Evolutionary conservation across 2,329 filamentous ascomycete genomes (phyloP), one percentile per base, ranked within the genome.

Genomic region (Fusarium sublunatum): DNA sequence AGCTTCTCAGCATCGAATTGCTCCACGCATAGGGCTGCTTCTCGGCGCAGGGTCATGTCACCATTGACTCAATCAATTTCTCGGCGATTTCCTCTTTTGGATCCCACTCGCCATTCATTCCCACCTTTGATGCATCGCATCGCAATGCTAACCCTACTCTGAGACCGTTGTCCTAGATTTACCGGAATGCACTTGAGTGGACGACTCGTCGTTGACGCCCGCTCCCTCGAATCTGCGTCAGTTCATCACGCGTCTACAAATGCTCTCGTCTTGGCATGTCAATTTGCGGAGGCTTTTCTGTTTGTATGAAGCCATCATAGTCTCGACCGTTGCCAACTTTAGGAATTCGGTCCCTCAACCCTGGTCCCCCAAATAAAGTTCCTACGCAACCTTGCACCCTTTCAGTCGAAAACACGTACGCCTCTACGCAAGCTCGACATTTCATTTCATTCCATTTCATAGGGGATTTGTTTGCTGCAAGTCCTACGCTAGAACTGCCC

Each of bases 11-110:
- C 43, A 44, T 31, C 45, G 55, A 53, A 47, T 57, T 44, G 54
- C 69, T 71, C 69, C 69, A 71, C 69, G 68, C 53, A 50, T 71
- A 71, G 69, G 69, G 69, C 69, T 71, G 69, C 53, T 69, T 56
- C 44, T 58, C 40, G 50, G 52, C 43, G 45, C 56, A 63, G 58
- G 65, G 40, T 53, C 48, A 60, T 64, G 58, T 56, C 60, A 53
- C 65, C 57, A 52, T 71, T 71, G 69, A 71, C 60, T 71, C 69
- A 68, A 71, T 58, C 71, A 69, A 65, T 68, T 54, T 29, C 41
- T 34, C 66, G 66, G 66, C 64, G 59, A 66, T 66, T 69, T 68
- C 66, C 64, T 41, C 12, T 69, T 58, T 53, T 24, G 61, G 57
- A 31, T 32, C 64, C 60, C 56, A 48, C 46, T 25, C 22, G 38